These are phyloP conservation scores for Saururus chinensis DNA, from an alignment of 164 flowering plant genomes.

Conservation along the genomic window DNA sequence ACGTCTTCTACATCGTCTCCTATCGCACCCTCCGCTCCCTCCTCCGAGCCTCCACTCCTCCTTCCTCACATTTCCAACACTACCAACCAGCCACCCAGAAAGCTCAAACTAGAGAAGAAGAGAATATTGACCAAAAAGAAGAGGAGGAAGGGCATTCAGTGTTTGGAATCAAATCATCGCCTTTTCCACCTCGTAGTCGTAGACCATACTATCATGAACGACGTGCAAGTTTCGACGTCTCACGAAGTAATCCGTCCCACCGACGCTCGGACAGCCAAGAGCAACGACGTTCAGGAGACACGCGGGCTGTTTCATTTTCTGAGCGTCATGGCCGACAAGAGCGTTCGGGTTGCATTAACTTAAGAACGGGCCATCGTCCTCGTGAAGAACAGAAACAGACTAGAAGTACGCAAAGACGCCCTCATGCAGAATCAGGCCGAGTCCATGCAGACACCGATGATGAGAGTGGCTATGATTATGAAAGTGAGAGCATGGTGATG, in stretches of 20 bases:
- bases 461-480: too few relatives aligned
- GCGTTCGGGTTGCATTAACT: not conserved
- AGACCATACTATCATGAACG: not conserved
- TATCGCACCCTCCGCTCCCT: conserved; percentile 28
- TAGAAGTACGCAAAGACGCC: not conserved
- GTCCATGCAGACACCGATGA: not conserved
- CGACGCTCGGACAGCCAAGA: too few relatives aligned
- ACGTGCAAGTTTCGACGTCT: not conserved
- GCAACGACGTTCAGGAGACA: not conserved
- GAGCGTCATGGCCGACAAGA: not conserved
- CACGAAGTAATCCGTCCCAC: too few relatives aligned
- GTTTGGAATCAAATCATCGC: not conserved
- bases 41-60: conserved; percentile 7
- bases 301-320: not conserved
- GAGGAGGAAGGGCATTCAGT: not conserved
- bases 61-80: not conserved
- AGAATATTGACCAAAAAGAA: too few relatives aligned
- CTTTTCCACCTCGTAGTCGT: not conserved
- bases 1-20: conserved; percentile 45
- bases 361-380: too few relatives aligned
- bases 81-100: not conserved
- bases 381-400: not conserved
- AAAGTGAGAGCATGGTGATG: not conserved
- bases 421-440: not conserved
- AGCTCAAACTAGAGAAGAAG: not conserved